Evolutionary conservation across 2,329 filamentous ascomycete genomes (phyloP), one percentile per base, ranked within the genome.

Genomic region (Cladosporium sp.): DNA sequence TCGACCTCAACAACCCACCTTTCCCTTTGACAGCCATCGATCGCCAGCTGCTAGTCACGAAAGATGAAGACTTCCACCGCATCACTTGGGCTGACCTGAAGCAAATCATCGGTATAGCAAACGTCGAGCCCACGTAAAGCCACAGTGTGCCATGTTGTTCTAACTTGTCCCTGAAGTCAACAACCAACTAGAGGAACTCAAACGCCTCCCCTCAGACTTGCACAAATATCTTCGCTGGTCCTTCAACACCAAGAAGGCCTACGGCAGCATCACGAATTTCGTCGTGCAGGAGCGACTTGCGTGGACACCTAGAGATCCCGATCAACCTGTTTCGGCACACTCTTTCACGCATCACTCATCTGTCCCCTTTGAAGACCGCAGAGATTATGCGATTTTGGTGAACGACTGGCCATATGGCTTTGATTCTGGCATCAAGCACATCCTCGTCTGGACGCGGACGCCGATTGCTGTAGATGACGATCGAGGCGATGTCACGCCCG

Each of bases 381-480:
- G 74, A 38, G 87, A 89, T 75, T 88, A 83, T 75, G 81, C 78
- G 65, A 84, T 88, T 64, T 78, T 88, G 57, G 78, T 78, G 52
- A 89, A 89, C 71, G 87, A 89, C 74, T 89, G 87, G 87, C 85
- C 86, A 1, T 89, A 89, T 74, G 86, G 85, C 3, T 71, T 88
- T 21, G 81, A 78, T 1, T 73, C 79, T 1, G 85, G 83, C 3
- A 85, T 89, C 68, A 76, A 73, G 18, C 87, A 89, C 72, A 75
- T 89, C 0, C 78, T 85, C 6, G 83, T 88, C 28, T 89, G 87
- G 87, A 74, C 81, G 36, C 84, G 84, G 64, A 83, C 80, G 6
- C 80, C 81, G 0, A 81, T 86, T 24, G 74, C 80, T 1, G 80
- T 82, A 3, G 79, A 82, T 67, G 75, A 78, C 18, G 74, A 75